Percentiles rank a stretch among this genome's conserved stretches.
phyloP scores from a whole-genome alignment of 768 basidiomycete species.

The Lentinula guzmanii region DNA sequence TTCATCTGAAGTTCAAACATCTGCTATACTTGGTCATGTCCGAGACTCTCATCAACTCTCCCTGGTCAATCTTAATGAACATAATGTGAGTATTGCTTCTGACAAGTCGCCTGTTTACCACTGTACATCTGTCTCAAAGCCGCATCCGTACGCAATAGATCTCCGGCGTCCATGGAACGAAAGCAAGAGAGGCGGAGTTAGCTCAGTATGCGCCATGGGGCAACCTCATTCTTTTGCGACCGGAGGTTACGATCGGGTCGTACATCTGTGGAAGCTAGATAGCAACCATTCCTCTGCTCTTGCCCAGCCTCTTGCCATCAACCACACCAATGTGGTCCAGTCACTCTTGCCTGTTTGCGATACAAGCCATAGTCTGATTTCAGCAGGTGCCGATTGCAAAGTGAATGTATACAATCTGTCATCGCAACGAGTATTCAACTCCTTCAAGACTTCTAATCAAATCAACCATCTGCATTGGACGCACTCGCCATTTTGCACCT shows the following conservation, averaged over 20 bases:
- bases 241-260: conserved; percentile 42
- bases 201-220: conserved; percentile 34
- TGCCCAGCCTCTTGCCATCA: conserved; percentile 27
- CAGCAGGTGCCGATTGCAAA: conserved; percentile 43
- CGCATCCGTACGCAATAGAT: neutral
- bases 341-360: conserved; percentile 37
- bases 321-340: conserved; percentile 36
- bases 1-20: neutral
- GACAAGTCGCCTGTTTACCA: neutral
- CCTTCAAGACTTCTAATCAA: conserved; percentile 34
- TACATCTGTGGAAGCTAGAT: conserved; percentile 41
- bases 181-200: conserved; percentile 35
- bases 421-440: conserved; percentile 34
- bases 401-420: conserved; percentile 40
- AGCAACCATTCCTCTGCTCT: conserved; percentile 25
- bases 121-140: neutral
- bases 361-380: conserved; percentile 39
- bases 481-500: conserved; percentile 29
- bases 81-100: neutral
- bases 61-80: neutral
- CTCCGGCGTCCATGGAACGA: conserved; percentile 22
- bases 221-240: conserved; percentile 38
- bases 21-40: neutral
- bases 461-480: conserved; percentile 36
- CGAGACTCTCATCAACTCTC: conserved; percentile 3